Conservation (phyloP, 768 basidiomycete species). For the Phylloporus arenicola region DNA sequence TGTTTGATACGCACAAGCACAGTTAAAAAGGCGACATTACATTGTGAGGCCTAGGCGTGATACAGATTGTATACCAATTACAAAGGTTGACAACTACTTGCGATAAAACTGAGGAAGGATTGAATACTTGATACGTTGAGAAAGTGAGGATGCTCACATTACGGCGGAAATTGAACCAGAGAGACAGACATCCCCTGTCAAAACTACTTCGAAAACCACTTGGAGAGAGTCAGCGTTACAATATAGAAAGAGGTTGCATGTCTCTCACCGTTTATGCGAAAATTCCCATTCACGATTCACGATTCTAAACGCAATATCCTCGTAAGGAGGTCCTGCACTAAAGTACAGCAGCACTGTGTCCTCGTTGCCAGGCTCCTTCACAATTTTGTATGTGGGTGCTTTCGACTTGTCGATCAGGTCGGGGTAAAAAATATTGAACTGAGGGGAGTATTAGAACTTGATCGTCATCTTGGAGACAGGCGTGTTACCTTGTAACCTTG, state of each 20-base stretch:
- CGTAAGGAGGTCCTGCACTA: slow-evolving; percentile 95
- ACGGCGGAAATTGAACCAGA: slow-evolving; percentile 95
- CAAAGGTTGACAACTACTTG: slow-evolving; percentile 44
- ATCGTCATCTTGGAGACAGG: background rate
- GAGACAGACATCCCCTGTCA: slow-evolving; percentile 90
- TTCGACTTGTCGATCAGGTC: slow-evolving; percentile 98
- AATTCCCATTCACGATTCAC: slow-evolving; percentile 99
- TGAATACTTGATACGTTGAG: slow-evolving; percentile 12
- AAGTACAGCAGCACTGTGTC: slow-evolving; percentile 93
- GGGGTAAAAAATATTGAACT: slow-evolving; percentile 98
- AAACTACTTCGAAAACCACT: slow-evolving; percentile 97
- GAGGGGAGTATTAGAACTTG: slow-evolving; percentile 11
- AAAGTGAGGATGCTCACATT: slow-evolving; percentile 54
- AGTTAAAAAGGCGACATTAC: slow-evolving; percentile 25
- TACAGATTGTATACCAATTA: slow-evolving; percentile 19
- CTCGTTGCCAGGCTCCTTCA: slow-evolving; percentile 90
- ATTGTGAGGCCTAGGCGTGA: slow-evolving; percentile 14
- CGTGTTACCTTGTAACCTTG: slow-evolving; percentile 87
- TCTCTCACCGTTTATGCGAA: slow-evolving; percentile 82
- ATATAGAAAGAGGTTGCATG: slow-evolving; percentile 5
- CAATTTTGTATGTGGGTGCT: slow-evolving; percentile 93
- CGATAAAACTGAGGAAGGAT: slow-evolving; percentile 62
- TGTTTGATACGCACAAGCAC: slow-evolving; percentile 3
- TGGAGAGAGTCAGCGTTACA: slow-evolving; percentile 10
- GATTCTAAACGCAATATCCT: slow-evolving; percentile 97